These are phyloP conservation scores for Calocybe cyanea DNA, from an alignment of 768 basidiomycete species.

Conservation along the genomic window DNA sequence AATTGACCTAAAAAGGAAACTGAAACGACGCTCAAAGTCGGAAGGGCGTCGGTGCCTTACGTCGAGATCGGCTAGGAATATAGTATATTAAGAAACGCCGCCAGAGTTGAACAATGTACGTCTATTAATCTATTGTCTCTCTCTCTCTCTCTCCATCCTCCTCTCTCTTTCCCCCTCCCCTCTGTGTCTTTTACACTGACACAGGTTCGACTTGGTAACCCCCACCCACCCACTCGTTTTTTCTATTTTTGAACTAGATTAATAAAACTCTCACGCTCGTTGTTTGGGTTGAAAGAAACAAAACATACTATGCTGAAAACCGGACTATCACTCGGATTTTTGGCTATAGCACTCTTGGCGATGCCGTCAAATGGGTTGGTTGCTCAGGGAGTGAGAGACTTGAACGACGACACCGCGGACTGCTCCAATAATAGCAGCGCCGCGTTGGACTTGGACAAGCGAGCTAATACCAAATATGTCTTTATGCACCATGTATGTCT, in stretches of 20 bases:
- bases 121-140: no score
- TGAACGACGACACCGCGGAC: not conserved
- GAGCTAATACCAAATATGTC: constrained; percentile 44
- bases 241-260: no score
- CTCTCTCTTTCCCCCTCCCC: not conserved
- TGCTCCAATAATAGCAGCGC: not conserved
- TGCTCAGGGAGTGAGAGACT: constrained; percentile 5
- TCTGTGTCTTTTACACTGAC: not conserved
- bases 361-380: not conserved
- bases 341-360: not conserved
- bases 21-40: no score
- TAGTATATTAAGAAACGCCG: no score
- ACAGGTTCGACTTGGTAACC: not conserved
- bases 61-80: no score
- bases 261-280: no score
- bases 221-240: not conserved
- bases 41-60: no score
- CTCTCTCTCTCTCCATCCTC: no score
- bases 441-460: constrained; percentile 26
- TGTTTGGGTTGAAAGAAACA: not conserved
- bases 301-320: not conserved
- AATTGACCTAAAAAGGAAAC: no score
- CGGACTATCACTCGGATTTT: not conserved
- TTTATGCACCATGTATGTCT: constrained; percentile 48
- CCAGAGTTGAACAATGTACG: no score